phyloP scores from a whole-genome alignment of 495 filamentous ascomycete species.

The Xylaria bambusicola region DNA sequence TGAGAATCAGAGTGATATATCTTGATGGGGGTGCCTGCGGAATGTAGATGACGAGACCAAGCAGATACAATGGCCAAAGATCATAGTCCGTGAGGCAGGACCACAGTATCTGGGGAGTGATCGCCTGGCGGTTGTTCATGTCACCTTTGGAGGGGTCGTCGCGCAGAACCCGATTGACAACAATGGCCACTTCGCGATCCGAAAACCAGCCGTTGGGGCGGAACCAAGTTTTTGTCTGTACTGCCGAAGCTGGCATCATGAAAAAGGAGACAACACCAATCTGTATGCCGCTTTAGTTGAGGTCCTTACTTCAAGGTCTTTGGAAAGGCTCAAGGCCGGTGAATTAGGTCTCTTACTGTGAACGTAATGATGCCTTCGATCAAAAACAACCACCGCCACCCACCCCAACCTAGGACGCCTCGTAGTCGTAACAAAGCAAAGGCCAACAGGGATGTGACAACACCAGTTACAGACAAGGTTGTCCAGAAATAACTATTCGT shows the following conservation, averaged over 20 bases:
- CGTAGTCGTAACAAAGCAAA: slow-evolving; percentile 55
- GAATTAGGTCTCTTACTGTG: slow-evolving; percentile 19
- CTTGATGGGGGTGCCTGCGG: slow-evolving; percentile 55
- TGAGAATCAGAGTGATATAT: slow-evolving; percentile 67
- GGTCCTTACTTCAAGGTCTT: not conserved
- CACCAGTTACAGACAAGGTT: slow-evolving; percentile 50
- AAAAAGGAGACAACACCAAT: slow-evolving; percentile 55
- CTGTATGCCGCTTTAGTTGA: not conserved
- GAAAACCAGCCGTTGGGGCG: slow-evolving; percentile 54
- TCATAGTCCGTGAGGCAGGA: slow-evolving; percentile 66
- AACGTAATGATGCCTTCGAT: slow-evolving; percentile 55
- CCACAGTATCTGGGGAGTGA: slow-evolving; percentile 61
- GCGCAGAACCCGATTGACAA: slow-evolving; percentile 51
- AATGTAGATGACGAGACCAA: slow-evolving; percentile 63
- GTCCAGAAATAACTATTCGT: slow-evolving; percentile 55
- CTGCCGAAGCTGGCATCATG: slow-evolving; percentile 57
- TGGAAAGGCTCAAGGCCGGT: not conserved
- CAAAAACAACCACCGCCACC: slow-evolving; percentile 65
- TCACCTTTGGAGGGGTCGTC: slow-evolving; percentile 60
- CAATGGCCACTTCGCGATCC: slow-evolving; percentile 53
- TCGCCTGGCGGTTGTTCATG: slow-evolving; percentile 62
- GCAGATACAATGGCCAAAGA: slow-evolving; percentile 70
- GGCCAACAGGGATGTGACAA: slow-evolving; percentile 55
- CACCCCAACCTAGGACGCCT: slow-evolving; percentile 53
- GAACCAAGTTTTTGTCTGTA: slow-evolving; percentile 53